These are phyloP conservation scores for Cytospora piceicola DNA, from an alignment of 2,329 filamentous ascomycete genomes.

Conservation along the genomic window DNA sequence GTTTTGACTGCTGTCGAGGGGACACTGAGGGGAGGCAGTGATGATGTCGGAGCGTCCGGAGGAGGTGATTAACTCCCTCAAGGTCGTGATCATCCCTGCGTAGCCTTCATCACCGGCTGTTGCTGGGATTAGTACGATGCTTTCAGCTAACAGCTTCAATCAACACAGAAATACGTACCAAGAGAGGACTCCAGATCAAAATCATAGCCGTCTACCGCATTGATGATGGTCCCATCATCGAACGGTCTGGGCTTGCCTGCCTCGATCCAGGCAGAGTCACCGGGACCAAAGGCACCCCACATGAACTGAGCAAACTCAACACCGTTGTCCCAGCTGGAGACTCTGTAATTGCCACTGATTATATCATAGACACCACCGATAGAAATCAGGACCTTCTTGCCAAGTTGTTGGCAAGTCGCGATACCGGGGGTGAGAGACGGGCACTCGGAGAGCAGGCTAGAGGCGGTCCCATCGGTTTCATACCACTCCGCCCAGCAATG, in stretches of 20 bases:
- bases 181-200: constrained; percentile 51
- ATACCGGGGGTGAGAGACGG: constrained; percentile 42
- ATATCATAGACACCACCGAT: constrained; percentile 56
- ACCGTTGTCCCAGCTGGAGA: constrained; percentile 39
- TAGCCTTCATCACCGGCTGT: constrained; percentile 37
- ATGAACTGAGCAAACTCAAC: constrained; percentile 44
- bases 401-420: constrained; percentile 55
- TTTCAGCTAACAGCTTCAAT: not conserved
- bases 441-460: constrained; percentile 42
- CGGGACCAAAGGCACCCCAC: constrained; percentile 45
- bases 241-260: constrained; percentile 46
- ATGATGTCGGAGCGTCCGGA: constrained; percentile 28
- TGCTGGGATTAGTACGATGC: constrained; percentile 1
- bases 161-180: constrained; percentile 14
- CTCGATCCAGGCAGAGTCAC: constrained; percentile 35
- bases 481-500: constrained; percentile 44
- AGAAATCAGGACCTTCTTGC: constrained; percentile 67
- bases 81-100: constrained; percentile 36
- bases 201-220: constrained; percentile 56
- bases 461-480: constrained; percentile 34
- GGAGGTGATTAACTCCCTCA: constrained; percentile 30
- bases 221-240: constrained; percentile 40
- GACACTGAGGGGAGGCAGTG: constrained; percentile 51
- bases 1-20: constrained; percentile 42
- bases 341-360: constrained; percentile 39